Percentiles rank a stretch among this genome's conserved stretches.
phyloP scores from a whole-genome alignment of 192 early-diverging fungal species.

The Podila minutissima region DNA sequence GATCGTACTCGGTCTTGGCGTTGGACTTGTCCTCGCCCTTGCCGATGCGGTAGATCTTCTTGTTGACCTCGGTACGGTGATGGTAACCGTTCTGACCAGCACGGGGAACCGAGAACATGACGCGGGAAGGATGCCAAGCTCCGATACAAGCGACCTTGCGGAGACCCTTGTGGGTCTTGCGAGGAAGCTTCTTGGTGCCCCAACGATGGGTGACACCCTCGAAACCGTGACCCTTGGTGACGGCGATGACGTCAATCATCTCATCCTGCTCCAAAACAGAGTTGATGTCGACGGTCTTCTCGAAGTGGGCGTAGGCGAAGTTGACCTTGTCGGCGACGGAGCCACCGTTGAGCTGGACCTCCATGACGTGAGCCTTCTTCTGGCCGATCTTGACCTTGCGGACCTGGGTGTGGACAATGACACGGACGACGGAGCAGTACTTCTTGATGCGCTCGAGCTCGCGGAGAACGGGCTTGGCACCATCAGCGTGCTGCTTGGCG shows the following conservation, averaged over 20 bases:
- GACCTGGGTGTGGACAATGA: conserved; percentile 98
- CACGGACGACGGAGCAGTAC: conserved; percentile 98
- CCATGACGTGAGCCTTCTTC: conserved; percentile 99
- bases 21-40: conserved; percentile 83
- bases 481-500: conserved; percentile 95
- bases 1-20: conserved; percentile 96
- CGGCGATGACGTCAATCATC: conserved; percentile 98
- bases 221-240: conserved; percentile 99
- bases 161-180: conserved; percentile 99
- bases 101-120: conserved; percentile 99
- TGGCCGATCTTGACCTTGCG: conserved; percentile 94
- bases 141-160: conserved; percentile 99
- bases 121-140: conserved; percentile 96
- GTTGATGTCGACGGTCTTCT: conserved; percentile 90
- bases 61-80: conserved; percentile 99
- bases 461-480: conserved; percentile 86
- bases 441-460: conserved; percentile 99
- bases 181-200: conserved; percentile 99
- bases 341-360: conserved; percentile 99
- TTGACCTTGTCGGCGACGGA: conserved; percentile 96
- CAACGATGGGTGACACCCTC: conserved; percentile 99
- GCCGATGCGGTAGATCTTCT: conserved; percentile 99
- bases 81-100: conserved; percentile 99
- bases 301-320: conserved; percentile 97
- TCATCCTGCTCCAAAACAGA: conserved; percentile 98